A percentile compares a stretch with the other conserved stretches of the same genome.
Evolutionary conservation across 208 protist genomes (phyloP).

Genomic region (Leishmania guyanensis): DNA sequence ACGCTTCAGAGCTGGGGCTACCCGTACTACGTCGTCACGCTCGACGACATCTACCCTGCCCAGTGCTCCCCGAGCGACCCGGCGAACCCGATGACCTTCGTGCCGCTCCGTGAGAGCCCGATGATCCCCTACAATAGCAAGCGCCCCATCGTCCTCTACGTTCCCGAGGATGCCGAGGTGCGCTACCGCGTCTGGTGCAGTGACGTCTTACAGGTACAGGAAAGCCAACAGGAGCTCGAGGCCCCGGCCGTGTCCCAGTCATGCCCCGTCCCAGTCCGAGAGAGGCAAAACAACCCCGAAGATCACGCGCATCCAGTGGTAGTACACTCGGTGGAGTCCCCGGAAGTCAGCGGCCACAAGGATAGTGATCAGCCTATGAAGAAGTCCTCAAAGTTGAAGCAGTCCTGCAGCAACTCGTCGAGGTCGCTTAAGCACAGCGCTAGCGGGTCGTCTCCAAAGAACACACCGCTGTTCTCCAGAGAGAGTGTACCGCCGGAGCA

Average conservation of each 20-base stretch:
- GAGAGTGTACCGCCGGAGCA: slow-evolving; percentile 1
- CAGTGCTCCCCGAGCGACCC: slow-evolving; percentile 19
- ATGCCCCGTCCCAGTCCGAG: not conserved
- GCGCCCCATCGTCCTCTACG: slow-evolving; percentile 61
- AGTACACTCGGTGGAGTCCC: not conserved
- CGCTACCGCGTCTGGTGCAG: slow-evolving; percentile 57
- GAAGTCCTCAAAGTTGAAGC: slow-evolving; percentile 4
- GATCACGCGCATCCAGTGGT: not conserved
- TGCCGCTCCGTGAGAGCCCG: slow-evolving; percentile 31
- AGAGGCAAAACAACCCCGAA: too few relatives aligned
- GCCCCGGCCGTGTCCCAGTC: not conserved
- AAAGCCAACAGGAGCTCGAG: not conserved
- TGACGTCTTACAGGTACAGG: not conserved
- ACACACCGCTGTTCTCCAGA: not conserved
- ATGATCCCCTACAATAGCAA: slow-evolving; percentile 50
- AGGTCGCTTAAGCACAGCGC: slow-evolving; percentile 13
- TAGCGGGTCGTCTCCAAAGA: not conserved
- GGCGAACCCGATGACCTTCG: slow-evolving; percentile 34
- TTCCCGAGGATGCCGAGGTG: slow-evolving; percentile 47
- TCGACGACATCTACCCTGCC: slow-evolving; percentile 31
- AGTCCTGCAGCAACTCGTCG: slow-evolving; percentile 12
- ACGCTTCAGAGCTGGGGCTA: slow-evolving; percentile 64
- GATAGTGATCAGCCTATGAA: not conserved
- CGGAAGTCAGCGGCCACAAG: not conserved
- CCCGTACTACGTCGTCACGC: slow-evolving; percentile 43